A percentile compares a stretch with the other conserved stretches of the same genome.
These are phyloP conservation scores for Alnus rubra DNA, from an alignment of 306 rosid genomes.

Conservation along the genomic window DNA sequence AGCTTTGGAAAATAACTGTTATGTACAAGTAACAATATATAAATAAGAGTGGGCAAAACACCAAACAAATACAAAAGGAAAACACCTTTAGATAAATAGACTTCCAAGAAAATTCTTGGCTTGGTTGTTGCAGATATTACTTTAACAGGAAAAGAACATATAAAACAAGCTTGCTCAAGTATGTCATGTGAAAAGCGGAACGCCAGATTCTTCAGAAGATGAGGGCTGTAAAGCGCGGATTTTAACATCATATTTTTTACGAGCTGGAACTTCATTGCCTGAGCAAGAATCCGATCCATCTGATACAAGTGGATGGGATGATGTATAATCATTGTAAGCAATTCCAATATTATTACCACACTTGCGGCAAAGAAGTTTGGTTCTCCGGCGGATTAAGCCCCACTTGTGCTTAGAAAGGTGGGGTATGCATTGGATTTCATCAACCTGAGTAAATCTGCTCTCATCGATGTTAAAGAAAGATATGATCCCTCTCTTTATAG, in stretches of 20 bases:
- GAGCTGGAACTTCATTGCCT: constrained; percentile 33
- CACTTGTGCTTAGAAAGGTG: constrained; percentile 63
- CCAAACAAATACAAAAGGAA: constrained; percentile 26
- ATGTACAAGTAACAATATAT: constrained; percentile 21
- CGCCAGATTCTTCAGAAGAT: constrained; percentile 51
- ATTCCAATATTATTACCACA: constrained; percentile 76
- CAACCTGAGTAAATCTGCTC: constrained; percentile 72
- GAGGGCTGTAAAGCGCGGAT: constrained; percentile 85
- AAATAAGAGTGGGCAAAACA: constrained; percentile 3
- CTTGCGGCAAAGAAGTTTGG: constrained; percentile 85
- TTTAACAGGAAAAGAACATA: constrained; percentile 14
- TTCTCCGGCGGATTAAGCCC: constrained; percentile 74
- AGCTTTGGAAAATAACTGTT: constrained; percentile 4
- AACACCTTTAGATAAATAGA: constrained; percentile 13
- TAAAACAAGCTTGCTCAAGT: constrained; percentile 10
- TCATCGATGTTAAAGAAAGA: constrained; percentile 77
- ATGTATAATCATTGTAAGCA: constrained; percentile 42
- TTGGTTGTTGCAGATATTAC: constrained; percentile 4
- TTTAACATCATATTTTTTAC: constrained; percentile 58
- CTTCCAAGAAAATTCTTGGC: constrained; percentile 12
- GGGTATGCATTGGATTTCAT: constrained; percentile 71
- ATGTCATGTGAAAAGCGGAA: constrained; percentile 36
- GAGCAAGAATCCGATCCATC: constrained; percentile 50
- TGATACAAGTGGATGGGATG: constrained; percentile 45
- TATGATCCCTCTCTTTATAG: constrained; percentile 80